phyloP scores from a whole-genome alignment of 1,284 basidiomycete genomes.

The Austroboletus rostrupii region DNA sequence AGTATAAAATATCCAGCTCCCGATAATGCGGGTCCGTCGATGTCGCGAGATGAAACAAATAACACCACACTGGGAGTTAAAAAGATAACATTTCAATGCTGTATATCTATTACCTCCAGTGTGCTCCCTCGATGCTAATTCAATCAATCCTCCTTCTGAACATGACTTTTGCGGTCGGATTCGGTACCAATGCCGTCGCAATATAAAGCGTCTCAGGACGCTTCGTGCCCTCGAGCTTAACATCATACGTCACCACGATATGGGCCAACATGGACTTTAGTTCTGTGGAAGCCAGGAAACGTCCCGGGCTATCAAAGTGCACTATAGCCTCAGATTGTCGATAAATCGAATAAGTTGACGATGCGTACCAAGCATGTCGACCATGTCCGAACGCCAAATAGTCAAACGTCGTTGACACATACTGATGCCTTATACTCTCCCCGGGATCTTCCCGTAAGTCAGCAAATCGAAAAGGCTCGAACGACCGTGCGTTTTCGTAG shows the following conservation, averaged over 20 bases:
- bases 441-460: slow-evolving; percentile 12
- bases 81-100: neutral
- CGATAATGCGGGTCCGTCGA: too few species aligned
- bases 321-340: neutral
- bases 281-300: slow-evolving; percentile 19
- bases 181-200: neutral
- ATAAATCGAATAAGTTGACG: neutral
- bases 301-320: slow-evolving; percentile 10
- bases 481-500: slow-evolving; percentile 24
- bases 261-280: slow-evolving; percentile 32
- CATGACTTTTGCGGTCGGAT: slow-evolving; percentile 13
- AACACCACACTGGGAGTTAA: neutral
- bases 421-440: slow-evolving; percentile 17
- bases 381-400: slow-evolving; percentile 17
- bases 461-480: slow-evolving; percentile 34
- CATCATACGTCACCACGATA: slow-evolving; percentile 28
- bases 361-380: slow-evolving; percentile 13
- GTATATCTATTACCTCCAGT: neutral
- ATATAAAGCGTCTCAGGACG: slow-evolving; percentile 14
- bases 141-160: slow-evolving; percentile 19
- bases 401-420: slow-evolving; percentile 9
- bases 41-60: too few species aligned
- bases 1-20: too few species aligned
- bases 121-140: neutral
- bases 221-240: slow-evolving; percentile 27